Conservation (phyloP, 768 basidiomycete species). For the Boletus rubroflammeus region DNA sequence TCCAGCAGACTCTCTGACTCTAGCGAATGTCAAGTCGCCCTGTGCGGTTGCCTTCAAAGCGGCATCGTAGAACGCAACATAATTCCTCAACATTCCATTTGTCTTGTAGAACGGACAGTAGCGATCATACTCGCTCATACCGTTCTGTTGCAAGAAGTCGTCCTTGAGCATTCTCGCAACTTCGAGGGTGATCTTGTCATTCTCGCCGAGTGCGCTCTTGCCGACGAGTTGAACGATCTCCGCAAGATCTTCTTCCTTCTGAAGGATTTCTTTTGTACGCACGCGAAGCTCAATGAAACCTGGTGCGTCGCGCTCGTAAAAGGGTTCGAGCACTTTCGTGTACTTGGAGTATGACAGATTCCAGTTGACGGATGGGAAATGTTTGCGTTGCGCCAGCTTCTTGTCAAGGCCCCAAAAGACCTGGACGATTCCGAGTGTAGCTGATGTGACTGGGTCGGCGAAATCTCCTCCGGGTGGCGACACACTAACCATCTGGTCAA, state of each 20-base stretch:
- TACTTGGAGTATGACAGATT: conserved; percentile 99
- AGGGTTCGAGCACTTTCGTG: conserved; percentile 86
- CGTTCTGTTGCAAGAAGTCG: conserved; percentile 96
- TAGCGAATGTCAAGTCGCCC: conserved; percentile 78
- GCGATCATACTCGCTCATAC: conserved; percentile 96
- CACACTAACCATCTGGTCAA: conserved; percentile 51
- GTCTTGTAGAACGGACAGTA: conserved; percentile 99
- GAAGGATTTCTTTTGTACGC: conserved; percentile 93
- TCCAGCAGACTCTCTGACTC: conserved; percentile 79
- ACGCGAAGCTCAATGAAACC: conserved; percentile 95
- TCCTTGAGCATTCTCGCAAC: conserved; percentile 97
- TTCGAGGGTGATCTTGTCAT: conserved; percentile 97
- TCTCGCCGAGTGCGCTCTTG: conserved; percentile 95
- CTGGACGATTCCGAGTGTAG: conserved; percentile 97
- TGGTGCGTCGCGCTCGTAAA: conserved; percentile 87
- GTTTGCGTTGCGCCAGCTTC: conserved; percentile 97
- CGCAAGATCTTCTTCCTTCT: conserved; percentile 97
- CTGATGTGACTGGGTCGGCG: conserved; percentile 96
- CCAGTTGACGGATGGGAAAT: conserved; percentile 99
- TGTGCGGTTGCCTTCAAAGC: conserved; percentile 82
- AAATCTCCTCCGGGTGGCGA: conserved; percentile 99
- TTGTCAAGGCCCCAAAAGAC: conserved; percentile 99
- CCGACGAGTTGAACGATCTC: conserved; percentile 99
- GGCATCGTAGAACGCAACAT: conserved; percentile 91
- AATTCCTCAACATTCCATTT: conserved; percentile 90